Evolutionary conservation across 176 grass and related monocot species (phyloP), one percentile per base, ranked within the genome.

Genomic region (Canna indica): DNA sequence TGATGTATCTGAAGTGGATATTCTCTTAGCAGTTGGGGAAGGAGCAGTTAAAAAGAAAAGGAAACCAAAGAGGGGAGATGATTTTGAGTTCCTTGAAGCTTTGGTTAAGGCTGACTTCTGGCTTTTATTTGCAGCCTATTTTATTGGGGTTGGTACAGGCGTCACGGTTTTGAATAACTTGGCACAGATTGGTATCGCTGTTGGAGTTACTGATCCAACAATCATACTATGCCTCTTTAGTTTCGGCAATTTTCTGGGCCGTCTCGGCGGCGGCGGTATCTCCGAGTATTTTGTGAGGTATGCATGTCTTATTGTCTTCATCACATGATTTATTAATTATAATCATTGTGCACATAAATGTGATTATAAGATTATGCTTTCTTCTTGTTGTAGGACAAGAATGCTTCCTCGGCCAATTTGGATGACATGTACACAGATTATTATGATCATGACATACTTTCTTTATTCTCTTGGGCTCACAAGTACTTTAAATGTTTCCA

Each of bases 161-260:
- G 92, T 96, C 11, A 96, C 88, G 36, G 88, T 91, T 83, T 80
- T 96, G 8, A 96, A 96, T 66, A 96, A 96, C 70, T 81, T 96
- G 59, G 88, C 92, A 75, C 92, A 96, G 71, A 53, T 96, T 67
- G 92, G 92, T 42, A 84, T 88, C 68, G 82, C 92, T 74, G 85
- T 54, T 44, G 92, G 92, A 76, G 81, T 83, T 52, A 78, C 87
- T 68, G 88, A 89, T 63, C 84, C 92, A 2, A 89, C 86, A 13
- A 86, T 96, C 75, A 80, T 96, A 61, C 41, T 96, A 73, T 91
- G 88, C 44, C 81, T 89, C 35, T 96, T 96, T 10, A 80, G 92
- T 25, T 87, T 91, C 79, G 78, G 86, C 83, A 96, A 96, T 78
- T 96, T 96, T 69, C 61, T 11, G 46, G 92, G 92, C 16, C 88